These are phyloP conservation scores for Escallonia rubra DNA, from an alignment of 129 eudicot species.

Conservation along the genomic window DNA sequence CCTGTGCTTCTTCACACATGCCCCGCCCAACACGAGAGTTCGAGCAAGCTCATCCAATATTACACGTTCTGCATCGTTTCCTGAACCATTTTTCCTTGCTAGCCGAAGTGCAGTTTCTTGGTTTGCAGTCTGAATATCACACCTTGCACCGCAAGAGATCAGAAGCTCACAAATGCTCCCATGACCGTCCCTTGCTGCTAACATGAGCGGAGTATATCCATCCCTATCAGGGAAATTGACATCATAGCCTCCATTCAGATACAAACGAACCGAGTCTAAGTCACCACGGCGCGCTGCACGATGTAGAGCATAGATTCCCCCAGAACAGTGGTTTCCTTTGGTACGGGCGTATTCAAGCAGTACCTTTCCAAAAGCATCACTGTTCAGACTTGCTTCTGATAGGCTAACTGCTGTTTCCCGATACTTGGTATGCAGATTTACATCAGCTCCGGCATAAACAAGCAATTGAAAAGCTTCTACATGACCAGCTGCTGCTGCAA, in stretches of 20 bases:
- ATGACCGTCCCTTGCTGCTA: slow-evolving; percentile 69
- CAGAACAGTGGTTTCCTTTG: slow-evolving; percentile 24
- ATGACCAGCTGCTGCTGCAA: slow-evolving; percentile 58
- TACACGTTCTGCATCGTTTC: slow-evolving; percentile 42
- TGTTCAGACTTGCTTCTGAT: slow-evolving; percentile 45
- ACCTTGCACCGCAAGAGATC: slow-evolving; percentile 51
- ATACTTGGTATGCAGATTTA: slow-evolving; percentile 45
- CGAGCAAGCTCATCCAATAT: slow-evolving; percentile 69
- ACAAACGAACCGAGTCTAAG: slow-evolving; percentile 19
- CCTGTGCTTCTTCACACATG: slow-evolving; percentile 60
- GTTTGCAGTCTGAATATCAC: slow-evolving; percentile 45
- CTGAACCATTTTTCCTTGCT: slow-evolving; percentile 37
- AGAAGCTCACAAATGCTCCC: slow-evolving; percentile 51
- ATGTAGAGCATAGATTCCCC: slow-evolving; percentile 43
- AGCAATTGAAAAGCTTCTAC: slow-evolving; percentile 63
- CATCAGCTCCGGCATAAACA: slow-evolving; percentile 55
- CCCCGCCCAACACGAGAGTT: slow-evolving; percentile 48
- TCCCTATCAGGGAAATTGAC: slow-evolving; percentile 43
- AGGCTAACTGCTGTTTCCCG: slow-evolving; percentile 63
- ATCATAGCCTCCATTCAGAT: slow-evolving; percentile 32
- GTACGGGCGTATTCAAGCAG: slow-evolving; percentile 36
- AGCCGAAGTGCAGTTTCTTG: slow-evolving; percentile 64
- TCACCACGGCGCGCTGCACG: slow-evolving; percentile 54
- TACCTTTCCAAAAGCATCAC: slow-evolving; percentile 56
- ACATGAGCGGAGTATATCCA: slow-evolving; percentile 85